These are phyloP conservation scores for Carnegiea gigantea DNA, from an alignment of 179 eudicot species.

Conservation along the genomic window DNA sequence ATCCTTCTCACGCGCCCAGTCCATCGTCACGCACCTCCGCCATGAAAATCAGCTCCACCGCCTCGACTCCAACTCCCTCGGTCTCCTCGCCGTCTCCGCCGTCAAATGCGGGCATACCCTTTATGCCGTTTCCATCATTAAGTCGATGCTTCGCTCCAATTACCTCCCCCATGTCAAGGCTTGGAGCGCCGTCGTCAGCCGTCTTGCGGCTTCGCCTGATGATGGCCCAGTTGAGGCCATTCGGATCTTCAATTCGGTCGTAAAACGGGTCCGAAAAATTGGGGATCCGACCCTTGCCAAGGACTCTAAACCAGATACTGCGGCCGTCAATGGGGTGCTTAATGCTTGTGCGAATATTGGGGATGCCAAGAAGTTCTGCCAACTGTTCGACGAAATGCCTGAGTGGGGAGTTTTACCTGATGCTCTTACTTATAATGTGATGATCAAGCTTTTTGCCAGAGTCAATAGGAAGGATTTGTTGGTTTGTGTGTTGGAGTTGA, in stretches of 20 bases:
- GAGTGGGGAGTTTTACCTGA: conserved; percentile 67
- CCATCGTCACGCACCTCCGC: conserved; percentile 79
- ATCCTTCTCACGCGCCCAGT: conserved; percentile 72
- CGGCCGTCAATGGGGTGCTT: conserved; percentile 76
- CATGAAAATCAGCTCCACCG: conserved; percentile 77
- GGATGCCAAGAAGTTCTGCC: conserved; percentile 48
- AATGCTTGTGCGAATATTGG: conserved; percentile 93
- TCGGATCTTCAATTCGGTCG: conserved; percentile 45
- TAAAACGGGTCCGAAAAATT: conserved; percentile 46
- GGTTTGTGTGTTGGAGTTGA: conserved; percentile 65
- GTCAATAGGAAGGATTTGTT: conserved; percentile 77
- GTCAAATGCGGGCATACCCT: conserved; percentile 70
- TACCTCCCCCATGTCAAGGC: conserved; percentile 96
- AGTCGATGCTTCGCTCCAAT: conserved; percentile 80
- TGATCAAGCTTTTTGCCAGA: conserved; percentile 80
- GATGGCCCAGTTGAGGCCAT: conserved; percentile 75
- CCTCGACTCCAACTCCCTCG: conserved; percentile 87
- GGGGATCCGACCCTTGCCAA: conserved; percentile 35
- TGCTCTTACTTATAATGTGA: conserved; percentile 81
- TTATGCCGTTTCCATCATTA: conserved; percentile 67
- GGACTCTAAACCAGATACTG: conserved; percentile 77
- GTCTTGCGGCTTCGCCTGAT: conserved; percentile 59
- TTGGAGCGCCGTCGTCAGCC: conserved; percentile 88
- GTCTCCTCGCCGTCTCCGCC: conserved; percentile 78
- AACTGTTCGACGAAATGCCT: conserved; percentile 80